Evolutionary conservation across 2,329 filamentous ascomycete species (phyloP).

Genomic region (Diaporthe sp.): DNA sequence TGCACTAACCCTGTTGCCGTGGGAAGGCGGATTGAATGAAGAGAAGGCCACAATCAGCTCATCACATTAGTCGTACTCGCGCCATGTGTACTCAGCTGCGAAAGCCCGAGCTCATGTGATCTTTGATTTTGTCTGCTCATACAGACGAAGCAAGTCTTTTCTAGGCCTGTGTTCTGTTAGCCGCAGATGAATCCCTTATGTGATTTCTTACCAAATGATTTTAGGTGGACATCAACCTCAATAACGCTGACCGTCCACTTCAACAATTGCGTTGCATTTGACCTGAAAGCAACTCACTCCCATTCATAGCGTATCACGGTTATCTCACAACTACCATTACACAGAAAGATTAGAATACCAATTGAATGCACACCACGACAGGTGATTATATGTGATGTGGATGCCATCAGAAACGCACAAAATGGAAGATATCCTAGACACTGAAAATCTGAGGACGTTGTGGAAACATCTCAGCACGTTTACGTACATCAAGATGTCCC

Average conservation of each 20-base stretch:
- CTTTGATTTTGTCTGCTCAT: neutral
- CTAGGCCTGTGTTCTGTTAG: too few species aligned
- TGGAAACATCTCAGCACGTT: neutral
- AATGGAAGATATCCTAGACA: neutral
- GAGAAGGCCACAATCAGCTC: neutral
- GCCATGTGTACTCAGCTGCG: neutral
- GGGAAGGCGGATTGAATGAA: neutral
- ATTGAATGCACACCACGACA: neutral
- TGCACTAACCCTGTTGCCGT: accelerated
- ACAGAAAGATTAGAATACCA: neutral
- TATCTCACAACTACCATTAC: neutral
- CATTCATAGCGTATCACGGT: neutral
- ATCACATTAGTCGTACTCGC: neutral
- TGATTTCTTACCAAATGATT: too few species aligned
- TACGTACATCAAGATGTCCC: neutral
- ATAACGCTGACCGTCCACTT: too few species aligned
- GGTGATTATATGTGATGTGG: neutral
- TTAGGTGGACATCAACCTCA: neutral
- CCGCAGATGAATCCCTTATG: too few species aligned
- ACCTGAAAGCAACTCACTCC: neutral
- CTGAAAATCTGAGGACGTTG: neutral
- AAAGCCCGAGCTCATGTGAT: neutral
- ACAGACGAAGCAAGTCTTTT: too few species aligned
- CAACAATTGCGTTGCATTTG: neutral
- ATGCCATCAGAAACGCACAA: neutral